phyloP scores from a whole-genome alignment of 2,329 filamentous ascomycete genomes.

The Alternaria metachromatica region DNA sequence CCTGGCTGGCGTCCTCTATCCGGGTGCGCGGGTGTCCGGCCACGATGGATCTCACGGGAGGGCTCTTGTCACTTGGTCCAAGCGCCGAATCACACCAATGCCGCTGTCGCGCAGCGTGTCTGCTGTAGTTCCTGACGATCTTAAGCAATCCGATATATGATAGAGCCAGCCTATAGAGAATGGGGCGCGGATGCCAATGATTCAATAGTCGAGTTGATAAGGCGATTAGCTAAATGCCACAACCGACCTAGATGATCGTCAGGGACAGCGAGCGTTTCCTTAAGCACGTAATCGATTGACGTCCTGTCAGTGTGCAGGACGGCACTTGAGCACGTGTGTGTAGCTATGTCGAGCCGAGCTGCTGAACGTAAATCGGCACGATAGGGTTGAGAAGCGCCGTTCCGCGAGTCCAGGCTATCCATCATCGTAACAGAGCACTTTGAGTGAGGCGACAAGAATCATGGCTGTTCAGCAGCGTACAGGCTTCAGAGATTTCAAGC shows the following conservation, averaged over 20 bases:
- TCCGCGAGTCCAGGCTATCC: background rate
- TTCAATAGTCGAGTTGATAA: constrained; percentile 1
- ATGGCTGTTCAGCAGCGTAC: background rate
- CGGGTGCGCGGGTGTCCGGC: constrained; percentile 1
- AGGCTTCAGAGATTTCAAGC: background rate
- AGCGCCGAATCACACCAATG: background rate
- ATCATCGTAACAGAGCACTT: background rate
- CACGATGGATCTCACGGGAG: background rate
- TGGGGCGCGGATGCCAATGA: background rate
- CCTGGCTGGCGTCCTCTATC: background rate
- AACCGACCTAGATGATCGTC: background rate
- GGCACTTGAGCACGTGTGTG: background rate
- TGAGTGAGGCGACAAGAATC: background rate
- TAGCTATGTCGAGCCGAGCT: background rate
- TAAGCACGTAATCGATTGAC: background rate
- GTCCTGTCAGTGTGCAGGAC: background rate
- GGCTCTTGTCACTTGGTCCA: background rate
- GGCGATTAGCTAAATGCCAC: background rate
- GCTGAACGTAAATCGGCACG: background rate
- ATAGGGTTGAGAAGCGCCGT: background rate
- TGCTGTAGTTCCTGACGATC: background rate
- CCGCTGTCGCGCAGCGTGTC: background rate
- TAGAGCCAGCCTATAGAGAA: background rate
- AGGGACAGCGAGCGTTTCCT: background rate
- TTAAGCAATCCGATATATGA: background rate